These are phyloP conservation scores for Cercospora sp. DNA, from an alignment of 2,329 filamentous ascomycete species.

Conservation along the genomic window DNA sequence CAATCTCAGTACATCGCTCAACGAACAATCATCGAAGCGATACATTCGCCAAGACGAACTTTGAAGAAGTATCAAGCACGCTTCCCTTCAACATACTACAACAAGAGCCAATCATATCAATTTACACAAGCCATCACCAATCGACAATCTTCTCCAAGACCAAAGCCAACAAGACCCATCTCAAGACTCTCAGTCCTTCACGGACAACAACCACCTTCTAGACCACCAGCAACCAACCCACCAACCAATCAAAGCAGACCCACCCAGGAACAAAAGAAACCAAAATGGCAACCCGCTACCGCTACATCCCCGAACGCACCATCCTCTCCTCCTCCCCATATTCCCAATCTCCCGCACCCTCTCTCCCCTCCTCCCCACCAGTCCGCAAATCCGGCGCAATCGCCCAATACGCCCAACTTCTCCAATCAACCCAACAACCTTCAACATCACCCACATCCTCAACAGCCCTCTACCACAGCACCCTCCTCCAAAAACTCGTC, in stretches of 20 bases:
- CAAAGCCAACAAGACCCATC: not conserved
- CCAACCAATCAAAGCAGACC: not conserved
- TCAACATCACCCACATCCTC: not conserved
- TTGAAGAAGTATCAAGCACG: not conserved
- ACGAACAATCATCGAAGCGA: not conserved
- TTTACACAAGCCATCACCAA: not conserved
- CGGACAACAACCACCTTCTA: not conserved
- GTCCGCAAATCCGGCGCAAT: constrained; percentile 8
- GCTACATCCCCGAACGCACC: constrained; percentile 12
- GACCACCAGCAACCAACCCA: not conserved
- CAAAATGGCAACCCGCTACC: constrained; percentile 18
- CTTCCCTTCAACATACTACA: not conserved
- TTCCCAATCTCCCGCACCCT: not conserved
- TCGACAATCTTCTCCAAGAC: not conserved
- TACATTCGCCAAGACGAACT: not conserved
- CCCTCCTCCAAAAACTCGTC: constrained; percentile 9
- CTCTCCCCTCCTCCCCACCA: not conserved
- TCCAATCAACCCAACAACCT: not conserved
- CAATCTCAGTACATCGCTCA: not conserved
- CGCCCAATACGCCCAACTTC: constrained; percentile 2
- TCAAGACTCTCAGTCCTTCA: not conserved
- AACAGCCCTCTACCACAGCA: constrained; percentile 5
- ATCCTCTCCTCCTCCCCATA: not conserved
- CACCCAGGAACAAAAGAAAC: not conserved
- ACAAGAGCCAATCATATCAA: not conserved